Base-by-base conservation (phyloP, 2,329 filamentous ascomycete genomes). In the Fragosphaeria purpurea region DNA sequence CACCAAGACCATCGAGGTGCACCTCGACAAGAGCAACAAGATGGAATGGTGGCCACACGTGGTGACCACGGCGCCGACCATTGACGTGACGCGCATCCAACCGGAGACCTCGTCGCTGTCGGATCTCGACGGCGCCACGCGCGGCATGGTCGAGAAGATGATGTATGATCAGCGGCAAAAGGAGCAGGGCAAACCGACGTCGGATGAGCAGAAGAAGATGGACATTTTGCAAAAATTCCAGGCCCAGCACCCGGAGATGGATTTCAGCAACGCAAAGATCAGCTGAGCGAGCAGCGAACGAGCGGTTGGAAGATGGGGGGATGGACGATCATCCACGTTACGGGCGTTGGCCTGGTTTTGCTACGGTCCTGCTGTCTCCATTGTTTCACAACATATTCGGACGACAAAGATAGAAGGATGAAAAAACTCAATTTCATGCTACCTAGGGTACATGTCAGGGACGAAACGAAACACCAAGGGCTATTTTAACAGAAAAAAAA, bases 91-190 rank as follows among this genome's bases (percentile, higher is more conserved):
- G 61, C 96, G 95, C 74, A 97, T 98, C 69, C 80, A 83, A 65
- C 93, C 93, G 30, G 93, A 97, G 70, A 90, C 85, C 65, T 90
- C 85, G 64, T 95, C 89, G 67, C 75, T 98, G 62, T 83, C 86
- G 51, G 93, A 98, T 67, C 74, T 98, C 58, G 91, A 97, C 64
- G 93, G 93, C 54, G 86, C 95, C 75, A 98, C 93, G 49, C 80
- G 93, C 57, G 80, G 83, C 53, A 97, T 98, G 91, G 93, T 98
- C 43, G 93, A 98, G 81, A 98, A 98, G 80, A 98, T 98, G 93
- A 98, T 98, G 93, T 98, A 79, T 62, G 93, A 98, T 72, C 93
- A 98, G 76, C 77, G 86, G 58, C 90, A 97, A 73, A 98, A 98
- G 80, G 90, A 97, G 73, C 74, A 79, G 68, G 93, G 93, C 5